Base-by-base conservation (phyloP, 73 alveolate genomes). In the Tetrahymena thermophila region DNA sequence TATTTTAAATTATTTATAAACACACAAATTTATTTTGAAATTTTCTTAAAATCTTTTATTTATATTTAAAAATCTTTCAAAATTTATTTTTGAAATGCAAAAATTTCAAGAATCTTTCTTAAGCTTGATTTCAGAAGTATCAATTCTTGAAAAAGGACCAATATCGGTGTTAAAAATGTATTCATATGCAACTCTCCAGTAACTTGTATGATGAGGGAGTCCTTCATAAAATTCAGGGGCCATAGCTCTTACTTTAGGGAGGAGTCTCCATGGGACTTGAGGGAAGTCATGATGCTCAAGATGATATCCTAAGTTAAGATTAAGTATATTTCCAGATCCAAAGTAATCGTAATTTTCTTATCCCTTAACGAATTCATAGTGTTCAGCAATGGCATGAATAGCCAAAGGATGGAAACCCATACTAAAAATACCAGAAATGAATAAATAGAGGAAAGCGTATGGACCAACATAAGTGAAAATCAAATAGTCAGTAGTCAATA, bases 281-380 rank as follows among this genome's bases (percentile, higher is more conserved):
- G 98, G 98, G 94, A 97, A 97, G 89, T 97, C 98, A 94, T 97
- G 98, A 57, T 97, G 98, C 37, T 97, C 98, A 13, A 96, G 89
- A 89, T 97, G 98, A 94, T 97, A 97, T 25, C 98, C 98, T 25
- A 97, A 95, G 58, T 97, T 97, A 23, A 94, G 96, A 57, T 95
- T 43, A 21, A 97, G 94, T 40, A 93, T 71, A 56, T 97, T 97
- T 1, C 94, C 50, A 25, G 96, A 94, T n/a, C 98, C 98, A 34
- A 96, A 94, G 94, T 97, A 97, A 38, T 96, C 93, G 57, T 96
- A 97, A 83, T 98, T 97, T 58, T 97, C 98, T 37, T 94, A 40
- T 38, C 95, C 96, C 42, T 96, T 96, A 5, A 84, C 84, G 35
- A 96, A 94, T 85, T 97, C 98, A 89, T 97, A 97, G 71, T 97